Percentiles rank a stretch among this genome's conserved stretches.
phyloP scores from a whole-genome alignment of 495 filamentous ascomycete genomes.

The Aspergillus bridgeri region DNA sequence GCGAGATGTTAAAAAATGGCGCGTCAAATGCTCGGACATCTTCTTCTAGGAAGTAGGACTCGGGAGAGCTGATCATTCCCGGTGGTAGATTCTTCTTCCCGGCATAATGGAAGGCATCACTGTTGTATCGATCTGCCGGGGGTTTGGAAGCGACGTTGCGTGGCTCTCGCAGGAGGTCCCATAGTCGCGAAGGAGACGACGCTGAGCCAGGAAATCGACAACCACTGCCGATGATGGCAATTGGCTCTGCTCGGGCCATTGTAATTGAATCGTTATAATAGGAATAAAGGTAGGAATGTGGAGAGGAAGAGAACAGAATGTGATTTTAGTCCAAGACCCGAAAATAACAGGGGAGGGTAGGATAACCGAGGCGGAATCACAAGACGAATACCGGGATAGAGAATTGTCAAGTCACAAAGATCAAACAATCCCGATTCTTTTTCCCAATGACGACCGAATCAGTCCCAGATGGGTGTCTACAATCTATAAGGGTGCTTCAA shows the following conservation, averaged over 20 bases:
- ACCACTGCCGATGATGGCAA: constrained; percentile 21
- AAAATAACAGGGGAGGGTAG: no score
- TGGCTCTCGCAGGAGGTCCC: constrained; percentile 7
- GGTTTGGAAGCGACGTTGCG: constrained; percentile 6
- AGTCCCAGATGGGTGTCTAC: not conserved
- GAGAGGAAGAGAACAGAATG: no score
- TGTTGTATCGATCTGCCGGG: constrained; percentile 2
- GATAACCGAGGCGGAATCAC: not conserved
- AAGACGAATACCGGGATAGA: not conserved
- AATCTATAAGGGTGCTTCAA: not conserved
- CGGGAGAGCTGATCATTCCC: not conserved
- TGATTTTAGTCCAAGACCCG: no score
- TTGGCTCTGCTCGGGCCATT: constrained; percentile 17
- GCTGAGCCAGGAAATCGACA: constrained; percentile 7
- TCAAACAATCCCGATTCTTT: not conserved
- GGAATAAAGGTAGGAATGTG: not conserved
- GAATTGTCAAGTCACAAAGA: not conserved
- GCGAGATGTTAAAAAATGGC: constrained; percentile 3
- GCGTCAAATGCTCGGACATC: constrained; percentile 5
- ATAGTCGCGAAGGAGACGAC: constrained; percentile 7
- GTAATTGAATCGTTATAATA: not conserved
- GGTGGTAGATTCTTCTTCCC: not conserved
- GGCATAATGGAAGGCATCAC: not conserved
- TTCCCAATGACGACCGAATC: not conserved
- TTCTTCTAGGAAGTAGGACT: constrained; percentile 6